Evolutionary conservation across 2,329 filamentous ascomycete genomes (phyloP), one percentile per base, ranked within the genome.

Genomic region (Ceratocystis lukuohia): DNA sequence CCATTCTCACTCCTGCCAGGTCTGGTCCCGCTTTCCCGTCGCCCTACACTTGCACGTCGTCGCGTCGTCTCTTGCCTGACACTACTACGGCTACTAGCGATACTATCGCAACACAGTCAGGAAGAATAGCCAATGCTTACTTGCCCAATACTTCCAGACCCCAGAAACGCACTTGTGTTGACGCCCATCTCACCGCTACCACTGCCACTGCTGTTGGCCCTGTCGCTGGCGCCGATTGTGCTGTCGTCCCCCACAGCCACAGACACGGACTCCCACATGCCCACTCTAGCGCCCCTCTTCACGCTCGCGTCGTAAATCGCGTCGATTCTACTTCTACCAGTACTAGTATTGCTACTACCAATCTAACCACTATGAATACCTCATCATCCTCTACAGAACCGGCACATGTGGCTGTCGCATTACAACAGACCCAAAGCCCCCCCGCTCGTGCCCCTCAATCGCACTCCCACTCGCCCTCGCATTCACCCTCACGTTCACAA

Each of bases 401-500:
- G n/a, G 53, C 64, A 48, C 30, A 57, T 50, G 61, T 37, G 15
- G 65, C 65, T 41, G 30, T 57, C 61, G 25, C 57, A 41, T 41
- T 41, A 41, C 37, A 41, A 15, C 17, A 46, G 17, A 12, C 48
- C 22, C 44, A 41, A 41, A 41, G 37, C 37, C 41, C 28, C 64
- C 50, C 37, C 56, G 64, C 44, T 66, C 61, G 41, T 50, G 20
- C 53, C 53, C 41, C 53, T 66, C 57, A 66, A 61, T 59, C 61
- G 57, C 37, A 5, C 37, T 59, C 61, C 33, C 37, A 8, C 37
- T 64, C 62, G 10, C 28, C 48, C 28, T 57, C 53, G 28, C 20
- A 28, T 25, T 57, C 66, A 20, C 65, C 45, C 12, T 37, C 46
- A 17, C 22, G n/a, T 15, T 25, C 37, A 20, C 30, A 20, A 15